Conservation (phyloP, 805 yeast species). For the Yarrowia keelungensis region DNA sequence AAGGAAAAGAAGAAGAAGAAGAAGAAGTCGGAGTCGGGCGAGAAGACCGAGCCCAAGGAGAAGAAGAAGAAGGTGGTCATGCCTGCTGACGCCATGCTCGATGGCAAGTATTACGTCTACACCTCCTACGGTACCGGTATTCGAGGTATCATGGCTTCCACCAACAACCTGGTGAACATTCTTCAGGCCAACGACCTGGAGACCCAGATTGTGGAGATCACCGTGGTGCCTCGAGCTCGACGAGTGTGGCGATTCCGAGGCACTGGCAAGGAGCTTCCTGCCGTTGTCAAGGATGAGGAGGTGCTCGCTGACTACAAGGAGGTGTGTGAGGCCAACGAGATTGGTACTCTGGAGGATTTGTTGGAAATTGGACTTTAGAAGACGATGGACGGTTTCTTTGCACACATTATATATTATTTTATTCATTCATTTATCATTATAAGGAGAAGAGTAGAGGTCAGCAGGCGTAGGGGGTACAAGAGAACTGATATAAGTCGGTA, state of each 20-base stretch:
- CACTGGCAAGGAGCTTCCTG: conserved; percentile 79
- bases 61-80: conserved; percentile 27
- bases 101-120: conserved; percentile 57
- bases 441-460: too few relatives aligned
- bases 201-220: conserved; percentile 76
- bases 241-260: conserved; percentile 76
- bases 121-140: conserved; percentile 90
- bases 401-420: conserved; percentile 10
- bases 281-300: conserved; percentile 81
- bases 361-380: conserved; percentile 32
- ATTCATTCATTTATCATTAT: not conserved
- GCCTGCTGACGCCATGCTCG: conserved; percentile 38
- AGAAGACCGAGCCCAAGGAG: conserved; percentile 20
- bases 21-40: conserved; percentile 27
- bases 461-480: too few relatives aligned
- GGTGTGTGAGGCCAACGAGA: conserved; percentile 33
- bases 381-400: not conserved
- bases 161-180: conserved; percentile 76
- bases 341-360: conserved; percentile 27
- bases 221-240: conserved; percentile 87
- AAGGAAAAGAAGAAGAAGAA: conserved; percentile 21
- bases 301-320: conserved; percentile 62
- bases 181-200: conserved; percentile 74
- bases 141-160: conserved; percentile 72
- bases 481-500: too few relatives aligned